Evolutionary conservation across 352 stramenopile genomes (phyloP).

Genomic region (Pythium aquatile): DNA sequence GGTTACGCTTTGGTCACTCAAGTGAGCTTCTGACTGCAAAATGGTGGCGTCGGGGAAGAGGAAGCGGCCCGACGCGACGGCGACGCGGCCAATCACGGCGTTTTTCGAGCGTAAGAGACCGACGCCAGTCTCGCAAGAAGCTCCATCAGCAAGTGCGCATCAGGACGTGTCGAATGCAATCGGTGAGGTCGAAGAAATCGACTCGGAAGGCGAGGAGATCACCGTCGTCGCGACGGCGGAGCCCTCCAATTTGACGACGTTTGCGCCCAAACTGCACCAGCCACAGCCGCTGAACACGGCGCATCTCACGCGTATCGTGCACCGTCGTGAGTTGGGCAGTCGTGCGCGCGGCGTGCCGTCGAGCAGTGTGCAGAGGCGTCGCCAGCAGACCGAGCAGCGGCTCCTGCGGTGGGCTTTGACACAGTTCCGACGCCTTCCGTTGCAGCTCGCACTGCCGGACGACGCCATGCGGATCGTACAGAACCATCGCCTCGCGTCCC

Average conservation of each 20-base stretch:
- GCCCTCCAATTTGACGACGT: neutral
- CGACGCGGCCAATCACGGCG: conserved; percentile 47
- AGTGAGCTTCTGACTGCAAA: neutral
- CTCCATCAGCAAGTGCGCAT: neutral
- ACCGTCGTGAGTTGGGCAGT: conserved; percentile 41
- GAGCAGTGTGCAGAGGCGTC: conserved; percentile 25
- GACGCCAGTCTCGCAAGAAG: conserved; percentile 17
- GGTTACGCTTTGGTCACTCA: neutral
- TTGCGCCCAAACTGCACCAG: neutral
- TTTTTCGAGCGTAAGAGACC: conserved; percentile 67
- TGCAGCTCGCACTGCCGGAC: conserved; percentile 41
- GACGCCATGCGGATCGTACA: conserved; percentile 17
- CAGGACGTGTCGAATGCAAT: conserved; percentile 3
- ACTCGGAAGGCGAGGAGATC: conserved; percentile 5
- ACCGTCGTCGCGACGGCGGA: conserved; percentile 7
- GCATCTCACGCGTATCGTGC: conserved; percentile 38
- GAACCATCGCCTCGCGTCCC: conserved; percentile 24
- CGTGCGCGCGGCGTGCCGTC: conserved; percentile 20
- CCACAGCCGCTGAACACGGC: conserved; percentile 14
- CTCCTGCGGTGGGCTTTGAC: conserved; percentile 55
- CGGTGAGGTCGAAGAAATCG: conserved; percentile 24
- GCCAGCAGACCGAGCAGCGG: conserved; percentile 41
- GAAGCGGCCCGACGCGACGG: conserved; percentile 26
- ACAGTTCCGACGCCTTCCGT: conserved; percentile 40
- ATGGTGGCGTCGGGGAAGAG: conserved; percentile 22